Base-by-base conservation (phyloP, 2,329 filamentous ascomycete genomes). In the Blumeriella jaapii region DNA sequence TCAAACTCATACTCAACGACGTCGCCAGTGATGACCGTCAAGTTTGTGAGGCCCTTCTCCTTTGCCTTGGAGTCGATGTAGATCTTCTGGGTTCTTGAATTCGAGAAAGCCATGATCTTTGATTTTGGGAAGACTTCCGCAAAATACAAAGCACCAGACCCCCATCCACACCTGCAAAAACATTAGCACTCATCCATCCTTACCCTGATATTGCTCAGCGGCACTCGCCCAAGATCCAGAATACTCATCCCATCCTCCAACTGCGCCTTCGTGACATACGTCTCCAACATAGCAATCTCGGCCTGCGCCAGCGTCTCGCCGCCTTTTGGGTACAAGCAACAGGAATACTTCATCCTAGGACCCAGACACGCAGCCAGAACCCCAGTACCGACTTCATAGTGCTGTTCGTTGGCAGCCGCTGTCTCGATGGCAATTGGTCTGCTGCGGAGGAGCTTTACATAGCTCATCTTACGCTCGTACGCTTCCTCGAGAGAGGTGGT, bases 291-390 rank as follows among this genome's bases (percentile, higher is more conserved):
- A 3, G 67, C 69, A 29, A 71, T 64, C 57, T 82, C 78, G 2
- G 76, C 77, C 54, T 80, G 63, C 2, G 62, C 76, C 34, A 82
- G 57, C n/a, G 67, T 77, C 59, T 77, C 71, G 40, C 61, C 59
- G 11, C 73, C 74, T 41, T 67, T 69, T 3, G 70, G 68, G 54
- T 82, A 82, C 50, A 79, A 59, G 53, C 72, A 78, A 44, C 63
- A 67, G n/a, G 69, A 76, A 55, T 82, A 83, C 64, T 82, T 82
- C 75, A 82, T 82, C 36, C 76, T 61, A 3, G 74, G 73, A 0
- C 78, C 78, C 9, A 83, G 59, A 54, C 68, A 74, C 17, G 67
- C 69, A 17, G 60, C 57, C 25, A 82, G 56, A 15, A 82, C 70
- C 3, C 71, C 72, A 0, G 77, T 79, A 24, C 73, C 74, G 25